Evolutionary conservation across 208 protist species (phyloP), one percentile per base, ranked within the genome.

Genomic region (Jaenimonas drosophilae): DNA sequence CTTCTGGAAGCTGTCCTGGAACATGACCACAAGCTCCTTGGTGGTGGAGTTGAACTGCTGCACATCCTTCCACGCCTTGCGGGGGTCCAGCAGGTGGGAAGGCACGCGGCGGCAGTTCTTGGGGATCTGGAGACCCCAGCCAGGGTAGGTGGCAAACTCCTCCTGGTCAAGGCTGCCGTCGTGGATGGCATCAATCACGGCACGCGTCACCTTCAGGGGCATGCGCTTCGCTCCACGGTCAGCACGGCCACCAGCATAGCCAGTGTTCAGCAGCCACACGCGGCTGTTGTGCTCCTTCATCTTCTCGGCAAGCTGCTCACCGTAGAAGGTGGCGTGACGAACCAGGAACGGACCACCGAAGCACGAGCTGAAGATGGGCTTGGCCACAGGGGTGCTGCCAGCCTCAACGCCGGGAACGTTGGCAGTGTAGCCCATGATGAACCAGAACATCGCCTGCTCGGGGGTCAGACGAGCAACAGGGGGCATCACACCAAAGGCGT

Each of bases 401-500:
- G 30, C 30, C 30, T 34, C 30, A 7, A 34, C 30, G 30, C 30
- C 30, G 30, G 30, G 30, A 7, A 34, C 30, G 14, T 34, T n/a
- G 4, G 53, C 33, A 38, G 95, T 92, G 45, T 88, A 56, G 40
- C 91, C 91, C 53, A 76, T 81, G 63, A 97, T 93, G 60, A 97
- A 97, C 64, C 76, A 77, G 56, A 85, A 91, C 86, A 97, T 97
- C n/a, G 94, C 84, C 74, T 98, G 95, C 38, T 80, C 72, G 7
- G 75, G 72, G 34, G 77, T 95, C 26, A 98, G 70, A 19, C 79
- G 86, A 12, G 78, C 74, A 6, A 98, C 91, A 16, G 96, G 96
- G 38, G 96, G 96, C 38, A 98, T 88, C 49, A 98, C 93, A 53
- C 96, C 96, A 54, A 97, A 98, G 20, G 95, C 96, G 54, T 98